Conservation (phyloP, 139 green algal species). For the Penium margaritaceum region DNA sequence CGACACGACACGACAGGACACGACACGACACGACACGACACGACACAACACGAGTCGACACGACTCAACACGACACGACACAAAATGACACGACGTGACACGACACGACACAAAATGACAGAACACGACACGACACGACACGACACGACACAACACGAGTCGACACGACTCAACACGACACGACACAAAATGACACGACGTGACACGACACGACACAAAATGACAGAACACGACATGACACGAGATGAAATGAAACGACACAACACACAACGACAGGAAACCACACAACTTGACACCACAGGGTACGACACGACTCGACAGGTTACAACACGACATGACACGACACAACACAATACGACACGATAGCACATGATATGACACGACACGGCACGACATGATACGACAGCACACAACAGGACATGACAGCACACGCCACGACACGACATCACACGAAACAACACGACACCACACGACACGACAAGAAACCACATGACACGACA, state of each 20-base stretch:
- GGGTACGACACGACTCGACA: neutral
- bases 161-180: no score
- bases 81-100: no score
- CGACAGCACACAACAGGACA: neutral
- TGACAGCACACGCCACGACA: slow-evolving; percentile 5
- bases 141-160: no score
- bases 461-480: slow-evolving; percentile 11
- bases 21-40: no score
- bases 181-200: no score
- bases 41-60: no score
- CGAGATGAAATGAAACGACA: neutral
- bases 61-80: no score
- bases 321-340: neutral
- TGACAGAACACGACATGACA: neutral
- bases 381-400: neutral
- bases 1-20: no score
- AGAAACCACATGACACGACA: slow-evolving; percentile 8
- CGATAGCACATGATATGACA: neutral
- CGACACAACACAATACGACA: neutral
- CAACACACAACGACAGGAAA: neutral
- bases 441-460: slow-evolving; percentile 1
- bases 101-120: no score
- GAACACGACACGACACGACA: no score
- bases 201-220: neutral
- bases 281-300: neutral